These are phyloP conservation scores for Trichophyton simii DNA, from an alignment of 2,329 filamentous ascomycete species.

Conservation along the genomic window DNA sequence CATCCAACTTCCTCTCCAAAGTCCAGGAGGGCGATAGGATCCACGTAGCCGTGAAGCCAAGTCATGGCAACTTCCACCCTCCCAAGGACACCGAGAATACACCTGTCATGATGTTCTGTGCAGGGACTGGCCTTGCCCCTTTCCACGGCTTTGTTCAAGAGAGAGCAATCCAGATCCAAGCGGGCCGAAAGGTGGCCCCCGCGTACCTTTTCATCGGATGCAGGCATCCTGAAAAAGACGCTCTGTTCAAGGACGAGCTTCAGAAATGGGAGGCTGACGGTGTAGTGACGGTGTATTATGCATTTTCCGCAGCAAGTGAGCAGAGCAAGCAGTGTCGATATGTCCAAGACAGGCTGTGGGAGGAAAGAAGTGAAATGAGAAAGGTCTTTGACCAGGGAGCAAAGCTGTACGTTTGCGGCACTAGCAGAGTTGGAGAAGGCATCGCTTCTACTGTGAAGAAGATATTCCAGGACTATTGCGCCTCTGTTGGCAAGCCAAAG, in stretches of 20 bases:
- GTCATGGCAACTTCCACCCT: neutral
- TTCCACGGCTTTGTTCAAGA: neutral
- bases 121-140: neutral
- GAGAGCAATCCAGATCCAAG: neutral
- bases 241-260: neutral
- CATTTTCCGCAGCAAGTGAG: neutral
- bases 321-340: neutral
- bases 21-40: neutral
- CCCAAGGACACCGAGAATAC: constrained; percentile 1
- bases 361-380: neutral
- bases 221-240: neutral
- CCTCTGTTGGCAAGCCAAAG: neutral
- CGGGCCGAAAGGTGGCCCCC: neutral
- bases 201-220: constrained; percentile 1
- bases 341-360: neutral
- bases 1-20: neutral
- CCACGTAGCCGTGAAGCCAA: neutral
- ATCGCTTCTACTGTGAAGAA: neutral
- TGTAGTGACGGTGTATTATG: neutral
- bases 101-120: constrained; percentile 1
- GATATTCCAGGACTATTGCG: neutral
- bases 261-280: neutral
- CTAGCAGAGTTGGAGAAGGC: neutral
- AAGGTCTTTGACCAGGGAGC: neutral
- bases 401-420: neutral